Base-by-base conservation (phyloP, 257 asterid species). In the Ajuga chamaepitys region DNA sequence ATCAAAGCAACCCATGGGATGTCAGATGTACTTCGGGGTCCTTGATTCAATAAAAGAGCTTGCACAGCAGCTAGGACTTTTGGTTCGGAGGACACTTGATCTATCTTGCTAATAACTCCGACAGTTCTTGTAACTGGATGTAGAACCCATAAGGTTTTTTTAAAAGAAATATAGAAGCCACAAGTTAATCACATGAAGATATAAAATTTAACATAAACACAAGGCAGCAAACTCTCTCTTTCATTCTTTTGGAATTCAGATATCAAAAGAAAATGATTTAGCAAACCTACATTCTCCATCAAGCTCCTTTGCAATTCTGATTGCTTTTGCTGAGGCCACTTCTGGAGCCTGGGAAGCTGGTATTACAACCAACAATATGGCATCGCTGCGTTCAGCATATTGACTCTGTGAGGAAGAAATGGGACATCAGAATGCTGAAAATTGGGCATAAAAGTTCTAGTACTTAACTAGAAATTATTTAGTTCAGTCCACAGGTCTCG, bases 261-360 rank as follows among this genome's bases (percentile, higher is more conserved):
- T 70, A 74, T 61, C 66, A 58, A 56, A 58, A 66, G 6, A 64
- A 68, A 68, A 63, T 44, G 26, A 30, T 56, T 38, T 24, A n/a
- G 67, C 58, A 70, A 68, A 81, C 98, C 46, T 65, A 93, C 99
- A 82, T 81, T 93, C 97, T 73, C 95, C 91, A 77, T 93, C 99
- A 79, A 81, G 89, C 74, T 93, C 99, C 79, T 87, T 93, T 0
- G 97, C 99, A 51, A 89, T 85, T 77, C 99, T 85, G 62, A 93
- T 70, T 58, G 97, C 97, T 85, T 93, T 93, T 54, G 88, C 83
- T 63, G 97, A 80, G 60, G 94, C 91, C 67, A 93, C 95, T 82
- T 93, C 99, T 14, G 92, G 95, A 50, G 95, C 99, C 84, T 86
- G 97, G 59, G 89, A 68, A 46, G 99, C 99, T 56, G 99, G 89